Percentiles rank a stretch among this genome's conserved stretches.
Conservation (phyloP, 2,329 filamentous ascomycete species). For the Apiospora koreana region DNA sequence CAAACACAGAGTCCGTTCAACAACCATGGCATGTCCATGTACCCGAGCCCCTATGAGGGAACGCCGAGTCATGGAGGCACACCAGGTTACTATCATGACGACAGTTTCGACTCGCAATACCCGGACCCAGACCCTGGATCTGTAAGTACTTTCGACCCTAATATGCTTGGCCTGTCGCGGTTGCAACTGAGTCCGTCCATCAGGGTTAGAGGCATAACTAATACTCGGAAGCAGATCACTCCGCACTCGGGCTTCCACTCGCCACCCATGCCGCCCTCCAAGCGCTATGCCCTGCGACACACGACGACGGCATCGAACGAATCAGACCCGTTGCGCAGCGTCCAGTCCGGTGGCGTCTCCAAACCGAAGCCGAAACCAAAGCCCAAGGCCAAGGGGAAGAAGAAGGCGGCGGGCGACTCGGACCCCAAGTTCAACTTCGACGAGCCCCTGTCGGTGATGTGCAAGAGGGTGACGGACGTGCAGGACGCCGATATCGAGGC, state of each 20-base stretch:
- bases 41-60: slow-evolving; percentile 5
- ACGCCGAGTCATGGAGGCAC: slow-evolving; percentile 1
- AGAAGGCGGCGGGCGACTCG: slow-evolving; percentile 43
- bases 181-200: not conserved
- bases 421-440: slow-evolving; percentile 53
- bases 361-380: slow-evolving; percentile 39
- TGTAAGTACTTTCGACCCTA: not conserved
- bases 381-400: slow-evolving; percentile 43
- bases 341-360: slow-evolving; percentile 32
- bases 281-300: slow-evolving; percentile 32
- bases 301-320: slow-evolving; percentile 14
- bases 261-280: slow-evolving; percentile 35
- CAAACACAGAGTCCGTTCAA: slow-evolving; percentile 4
- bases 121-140: not conserved
- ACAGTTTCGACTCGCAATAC: slow-evolving; percentile 3
- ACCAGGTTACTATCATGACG: not conserved
- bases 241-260: not conserved
- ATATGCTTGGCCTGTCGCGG: not conserved
- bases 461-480: slow-evolving; percentile 60
- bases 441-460: slow-evolving; percentile 71
- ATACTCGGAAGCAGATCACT: not conserved
- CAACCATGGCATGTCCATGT: not conserved
- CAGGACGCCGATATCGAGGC: slow-evolving; percentile 75
- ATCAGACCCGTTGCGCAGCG: slow-evolving; percentile 25
- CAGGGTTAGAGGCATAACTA: not conserved